phyloP scores from a whole-genome alignment of 352 stramenopile genomes.

The Globisporangium takayamanum region DNA sequence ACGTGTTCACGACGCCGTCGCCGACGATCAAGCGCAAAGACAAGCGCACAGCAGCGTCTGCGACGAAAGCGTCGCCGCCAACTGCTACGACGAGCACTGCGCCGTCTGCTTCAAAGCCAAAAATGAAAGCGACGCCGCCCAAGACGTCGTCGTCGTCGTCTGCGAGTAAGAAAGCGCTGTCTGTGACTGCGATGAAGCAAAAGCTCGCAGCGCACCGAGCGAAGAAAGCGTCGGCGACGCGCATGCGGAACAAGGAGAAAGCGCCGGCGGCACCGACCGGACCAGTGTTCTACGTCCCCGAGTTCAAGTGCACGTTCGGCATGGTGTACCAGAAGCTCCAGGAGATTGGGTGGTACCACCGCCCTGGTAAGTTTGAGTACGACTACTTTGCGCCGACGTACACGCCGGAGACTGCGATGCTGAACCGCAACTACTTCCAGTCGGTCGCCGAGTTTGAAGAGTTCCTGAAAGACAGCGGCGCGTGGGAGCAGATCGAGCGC shows the following conservation, averaged over 20 bases:
- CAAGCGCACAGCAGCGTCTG: conserved; percentile 13
- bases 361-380: conserved; percentile 59
- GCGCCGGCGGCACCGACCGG: conserved; percentile 7
- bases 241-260: conserved; percentile 22
- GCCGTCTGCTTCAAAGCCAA: neutral
- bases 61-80: neutral
- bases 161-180: conserved; percentile 22
- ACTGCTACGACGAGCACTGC: neutral
- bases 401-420: conserved; percentile 39
- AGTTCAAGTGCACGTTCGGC: conserved; percentile 68
- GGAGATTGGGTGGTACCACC: conserved; percentile 52
- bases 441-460: conserved; percentile 48
- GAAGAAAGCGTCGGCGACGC: conserved; percentile 13
- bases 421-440: conserved; percentile 63
- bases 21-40: conserved; percentile 23
- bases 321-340: conserved; percentile 59
- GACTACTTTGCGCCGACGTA: conserved; percentile 76
- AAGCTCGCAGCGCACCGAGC: neutral
- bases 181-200: conserved; percentile 7
- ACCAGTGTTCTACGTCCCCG: conserved; percentile 32
- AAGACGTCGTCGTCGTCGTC: conserved; percentile 14
- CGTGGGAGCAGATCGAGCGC: conserved; percentile 52
- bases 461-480: conserved; percentile 49
- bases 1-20: conserved; percentile 17
- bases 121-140: conserved; percentile 9